Conservation (phyloP, 2,329 filamentous ascomycete species). For the Geosmithia flava region DNA sequence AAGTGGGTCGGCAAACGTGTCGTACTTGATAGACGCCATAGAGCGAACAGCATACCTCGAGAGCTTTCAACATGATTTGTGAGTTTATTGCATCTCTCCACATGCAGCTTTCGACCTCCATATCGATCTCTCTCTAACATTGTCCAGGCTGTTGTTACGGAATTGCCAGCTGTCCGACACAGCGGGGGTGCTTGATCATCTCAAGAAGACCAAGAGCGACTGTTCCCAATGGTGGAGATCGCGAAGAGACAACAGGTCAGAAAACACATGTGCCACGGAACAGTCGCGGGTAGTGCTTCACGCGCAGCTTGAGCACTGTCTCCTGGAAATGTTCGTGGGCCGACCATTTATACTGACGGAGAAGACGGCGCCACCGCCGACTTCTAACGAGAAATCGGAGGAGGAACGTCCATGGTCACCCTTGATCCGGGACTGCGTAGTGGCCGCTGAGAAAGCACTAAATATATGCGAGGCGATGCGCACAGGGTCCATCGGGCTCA, state of each 20-base stretch:
- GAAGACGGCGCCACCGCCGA: conserved; percentile 4
- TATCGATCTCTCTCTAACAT: neutral
- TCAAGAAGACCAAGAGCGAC: conserved; percentile 17
- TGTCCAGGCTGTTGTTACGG: neutral
- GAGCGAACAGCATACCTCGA: conserved; percentile 26
- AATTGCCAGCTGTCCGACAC: conserved; percentile 3
- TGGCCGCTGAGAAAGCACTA: conserved; percentile 36
- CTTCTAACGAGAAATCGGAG: conserved; percentile 14
- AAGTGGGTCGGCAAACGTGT: conserved; percentile 16
- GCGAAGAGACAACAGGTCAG: neutral
- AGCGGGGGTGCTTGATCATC: conserved; percentile 15
- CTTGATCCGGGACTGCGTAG: conserved; percentile 38
- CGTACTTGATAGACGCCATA: conserved; percentile 25
- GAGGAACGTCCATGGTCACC: conserved; percentile 12
- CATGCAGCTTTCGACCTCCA: conserved; percentile 3
- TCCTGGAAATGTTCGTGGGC: conserved; percentile 31
- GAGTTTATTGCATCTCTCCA: conserved; percentile 21
- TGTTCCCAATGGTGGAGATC: conserved; percentile 12
- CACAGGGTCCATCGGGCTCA: conserved; percentile 33
- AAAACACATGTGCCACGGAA: neutral
- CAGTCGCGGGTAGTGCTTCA: neutral
- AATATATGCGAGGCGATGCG: conserved; percentile 35
- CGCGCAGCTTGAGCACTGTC: conserved; percentile 8
- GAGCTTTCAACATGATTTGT: conserved; percentile 21
- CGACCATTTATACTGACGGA: conserved; percentile 30